Evolutionary conservation across 1,284 basidiomycete genomes (phyloP), one percentile per base, ranked within the genome.

Genomic region (Kwoniella shivajii): DNA sequence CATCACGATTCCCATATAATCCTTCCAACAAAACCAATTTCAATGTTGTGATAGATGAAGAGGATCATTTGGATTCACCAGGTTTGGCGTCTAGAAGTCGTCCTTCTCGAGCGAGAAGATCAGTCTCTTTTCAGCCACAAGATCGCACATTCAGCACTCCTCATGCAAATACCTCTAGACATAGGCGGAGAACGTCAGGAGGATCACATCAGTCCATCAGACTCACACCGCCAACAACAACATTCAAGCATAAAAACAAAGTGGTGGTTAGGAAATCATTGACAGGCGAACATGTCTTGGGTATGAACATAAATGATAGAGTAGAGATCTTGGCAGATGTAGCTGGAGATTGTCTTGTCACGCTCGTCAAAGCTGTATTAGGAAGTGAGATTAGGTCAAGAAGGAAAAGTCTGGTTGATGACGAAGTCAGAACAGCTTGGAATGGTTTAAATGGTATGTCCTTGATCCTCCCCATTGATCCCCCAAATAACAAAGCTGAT

Each of bases 331-430:
- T 73, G 14, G 38, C 44, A 6, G 59, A 59, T 18, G 57, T 70
- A 10, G 71, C 71, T 9, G 62, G 60, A 11, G 69, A 73, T 45
- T 66, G 62, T n/a, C 46, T 73, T 31, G 50, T 61, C 3, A 65
- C 60, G 33, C 52, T 68, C 4, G 42, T 67, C 13, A 43, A 36
- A 33, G 55, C 56, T 7, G 59, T 54, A 13, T 50, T 57, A 20
- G 44, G 55, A 20, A 54, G 39, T 11, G 39, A 20, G 5, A 24
- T 6, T 16, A 22, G 22, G 26, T n/a, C 20, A 20, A 37, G 38
- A 55, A 44, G 46, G 34, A 20, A 46, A 53, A 43, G 43, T 38
- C 29, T n/a, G 6, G 34, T 42, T n/a, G 16, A 56, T 11, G 49
- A 51, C 50, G 48, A 45, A 10, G 50, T 34, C 18, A 45, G 27